These are phyloP conservation scores for Extremus antarcticus DNA, from an alignment of 495 filamentous ascomycete genomes.

Conservation along the genomic window DNA sequence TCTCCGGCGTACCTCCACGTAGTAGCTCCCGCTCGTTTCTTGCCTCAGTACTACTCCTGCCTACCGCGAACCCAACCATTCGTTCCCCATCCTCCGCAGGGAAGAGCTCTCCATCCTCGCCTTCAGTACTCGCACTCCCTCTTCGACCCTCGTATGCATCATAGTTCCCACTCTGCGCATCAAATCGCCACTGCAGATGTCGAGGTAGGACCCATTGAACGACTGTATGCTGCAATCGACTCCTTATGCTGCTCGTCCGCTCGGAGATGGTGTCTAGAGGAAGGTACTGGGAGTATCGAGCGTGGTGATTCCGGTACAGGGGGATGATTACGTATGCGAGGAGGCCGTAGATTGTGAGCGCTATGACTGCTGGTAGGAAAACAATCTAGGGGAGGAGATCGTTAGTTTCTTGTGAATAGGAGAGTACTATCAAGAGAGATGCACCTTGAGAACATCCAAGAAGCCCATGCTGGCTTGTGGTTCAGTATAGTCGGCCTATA, in stretches of 20 bases:
- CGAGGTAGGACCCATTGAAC: constrained; percentile 42
- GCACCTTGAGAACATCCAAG: constrained; percentile 4
- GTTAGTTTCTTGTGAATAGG: background rate
- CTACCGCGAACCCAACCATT: constrained; percentile 49
- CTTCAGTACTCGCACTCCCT: constrained; percentile 27
- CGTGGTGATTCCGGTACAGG: constrained; percentile 54
- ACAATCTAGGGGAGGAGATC: constrained; percentile 47
- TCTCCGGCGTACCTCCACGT: constrained; percentile 4
- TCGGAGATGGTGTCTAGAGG: constrained; percentile 45
- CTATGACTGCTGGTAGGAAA: constrained; percentile 65
- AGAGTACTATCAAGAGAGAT: background rate
- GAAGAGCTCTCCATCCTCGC: constrained; percentile 55
- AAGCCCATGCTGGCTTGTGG: background rate
- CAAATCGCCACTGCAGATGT: constrained; percentile 4
- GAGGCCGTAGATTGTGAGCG: constrained; percentile 62
- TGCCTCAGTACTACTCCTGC: constrained; percentile 39
- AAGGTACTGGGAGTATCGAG: constrained; percentile 49
- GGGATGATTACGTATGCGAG: constrained; percentile 62
- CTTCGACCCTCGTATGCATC: constrained; percentile 35
- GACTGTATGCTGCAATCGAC: constrained; percentile 46
- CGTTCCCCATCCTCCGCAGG: constrained; percentile 58
- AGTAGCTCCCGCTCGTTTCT: constrained; percentile 38
- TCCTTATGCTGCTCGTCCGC: constrained; percentile 50
- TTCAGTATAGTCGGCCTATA: no score
- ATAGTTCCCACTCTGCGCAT: constrained; percentile 17